Conservation (phyloP, 768 basidiomycete species). For the Rhizopogon sp. region DNA sequence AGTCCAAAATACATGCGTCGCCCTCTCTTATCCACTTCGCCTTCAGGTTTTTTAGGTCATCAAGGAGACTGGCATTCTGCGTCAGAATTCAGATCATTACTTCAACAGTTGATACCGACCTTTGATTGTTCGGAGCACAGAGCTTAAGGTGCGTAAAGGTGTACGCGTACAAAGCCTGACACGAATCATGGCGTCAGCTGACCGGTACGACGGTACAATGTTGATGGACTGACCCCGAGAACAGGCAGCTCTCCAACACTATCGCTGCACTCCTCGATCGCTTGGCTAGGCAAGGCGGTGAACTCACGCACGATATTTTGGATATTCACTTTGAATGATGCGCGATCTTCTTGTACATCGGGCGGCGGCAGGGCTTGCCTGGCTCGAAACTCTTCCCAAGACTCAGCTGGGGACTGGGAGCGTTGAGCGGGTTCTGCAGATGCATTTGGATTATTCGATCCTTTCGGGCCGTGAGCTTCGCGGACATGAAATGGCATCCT, state of each 20-base stretch:
- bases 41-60: neutral
- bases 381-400: too few species aligned
- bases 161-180: slow-evolving; percentile 24
- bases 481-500: neutral
- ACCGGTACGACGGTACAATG: neutral
- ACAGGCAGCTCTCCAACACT: slow-evolving; percentile 12
- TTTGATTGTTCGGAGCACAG: slow-evolving; percentile 12
- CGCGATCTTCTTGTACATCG: slow-evolving; percentile 4
- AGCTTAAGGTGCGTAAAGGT: slow-evolving; percentile 19
- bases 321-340: slow-evolving; percentile 9
- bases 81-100: slow-evolving; percentile 5
- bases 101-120: slow-evolving; percentile 7
- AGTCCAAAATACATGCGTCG: slow-evolving; percentile 12
- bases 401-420: too few species aligned
- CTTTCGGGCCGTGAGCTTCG: neutral
- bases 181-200: slow-evolving; percentile 4
- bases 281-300: slow-evolving; percentile 2
- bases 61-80: slow-evolving; percentile 2
- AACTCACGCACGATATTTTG: slow-evolving; percentile 15
- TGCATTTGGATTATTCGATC: neutral
- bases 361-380: too few species aligned
- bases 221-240: slow-evolving; percentile 16
- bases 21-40: slow-evolving; percentile 1
- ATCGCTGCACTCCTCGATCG: slow-evolving; percentile 10
- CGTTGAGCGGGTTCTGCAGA: neutral